phyloP scores from a whole-genome alignment of 768 basidiomycete species.

The Boletus fagicola region DNA sequence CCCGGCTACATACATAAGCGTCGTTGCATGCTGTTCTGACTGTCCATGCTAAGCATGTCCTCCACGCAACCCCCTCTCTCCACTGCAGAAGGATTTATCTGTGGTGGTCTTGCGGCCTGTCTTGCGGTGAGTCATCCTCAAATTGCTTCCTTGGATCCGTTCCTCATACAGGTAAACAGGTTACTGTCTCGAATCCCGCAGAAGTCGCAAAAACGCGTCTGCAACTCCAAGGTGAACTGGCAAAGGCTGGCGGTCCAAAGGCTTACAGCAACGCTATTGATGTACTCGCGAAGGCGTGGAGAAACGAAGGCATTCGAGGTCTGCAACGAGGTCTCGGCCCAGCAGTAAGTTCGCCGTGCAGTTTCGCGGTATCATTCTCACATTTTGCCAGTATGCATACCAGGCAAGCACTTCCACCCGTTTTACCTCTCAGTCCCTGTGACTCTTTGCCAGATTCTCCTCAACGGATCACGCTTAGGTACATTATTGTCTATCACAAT shows the following conservation, averaged over 20 bases:
- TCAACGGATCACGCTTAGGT: slow-evolving; percentile 93
- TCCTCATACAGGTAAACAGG: slow-evolving; percentile 41
- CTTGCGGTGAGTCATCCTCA: slow-evolving; percentile 60
- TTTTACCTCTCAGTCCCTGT: not conserved
- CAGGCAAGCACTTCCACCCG: slow-evolving; percentile 55
- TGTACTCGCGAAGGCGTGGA: slow-evolving; percentile 83
- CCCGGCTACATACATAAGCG: not conserved
- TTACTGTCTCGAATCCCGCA: slow-evolving; percentile 76
- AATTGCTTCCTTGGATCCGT: not conserved
- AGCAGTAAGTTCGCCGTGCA: slow-evolving; percentile 56
- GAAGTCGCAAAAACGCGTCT: slow-evolving; percentile 87
- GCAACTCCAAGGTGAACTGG: slow-evolving; percentile 94
- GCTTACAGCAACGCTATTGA: slow-evolving; percentile 92
- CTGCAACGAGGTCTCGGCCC: slow-evolving; percentile 88
- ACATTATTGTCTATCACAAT: not conserved
- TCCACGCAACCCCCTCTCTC: slow-evolving; percentile 41
- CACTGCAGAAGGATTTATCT: slow-evolving; percentile 78
- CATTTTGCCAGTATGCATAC: slow-evolving; percentile 69
- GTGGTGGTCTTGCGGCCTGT: slow-evolving; percentile 89
- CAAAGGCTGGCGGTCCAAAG: slow-evolving; percentile 63
- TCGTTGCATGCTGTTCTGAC: not conserved
- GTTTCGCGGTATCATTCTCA: slow-evolving; percentile 9
- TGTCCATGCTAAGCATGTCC: slow-evolving; percentile 19
- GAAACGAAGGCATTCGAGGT: slow-evolving; percentile 87
- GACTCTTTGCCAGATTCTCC: slow-evolving; percentile 59